These are phyloP conservation scores for Pseudogymnoascus sp. DNA, from an alignment of 2,329 filamentous ascomycete genomes.

Conservation along the genomic window DNA sequence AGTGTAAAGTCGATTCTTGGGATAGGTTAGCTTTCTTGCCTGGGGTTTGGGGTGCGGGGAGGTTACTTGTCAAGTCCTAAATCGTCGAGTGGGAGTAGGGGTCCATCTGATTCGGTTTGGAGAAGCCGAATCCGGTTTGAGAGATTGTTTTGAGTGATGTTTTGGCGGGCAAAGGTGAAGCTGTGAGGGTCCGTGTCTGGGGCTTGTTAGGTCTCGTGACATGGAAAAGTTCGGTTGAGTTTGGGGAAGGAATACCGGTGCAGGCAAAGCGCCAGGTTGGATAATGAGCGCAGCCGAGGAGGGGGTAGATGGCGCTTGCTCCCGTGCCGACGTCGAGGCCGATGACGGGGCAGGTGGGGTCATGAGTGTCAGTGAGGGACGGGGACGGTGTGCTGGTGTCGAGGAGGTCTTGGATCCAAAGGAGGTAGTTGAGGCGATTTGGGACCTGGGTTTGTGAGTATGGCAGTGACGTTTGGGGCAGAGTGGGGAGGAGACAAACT, in stretches of 20 bases:
- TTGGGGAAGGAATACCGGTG: slow-evolving; percentile 41
- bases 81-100: slow-evolving; percentile 51
- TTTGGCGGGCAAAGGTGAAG: slow-evolving; percentile 55
- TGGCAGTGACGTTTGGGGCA: background rate
- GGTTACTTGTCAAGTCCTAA: slow-evolving; percentile 35
- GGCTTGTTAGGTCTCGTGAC: slow-evolving; percentile 24
- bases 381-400: slow-evolving; percentile 51
- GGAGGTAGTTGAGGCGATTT: slow-evolving; percentile 76
- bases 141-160: slow-evolving; percentile 59
- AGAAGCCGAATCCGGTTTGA: slow-evolving; percentile 56
- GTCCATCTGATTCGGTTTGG: slow-evolving; percentile 39
- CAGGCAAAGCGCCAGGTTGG: slow-evolving; percentile 64
- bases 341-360: slow-evolving; percentile 45
- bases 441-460: slow-evolving; percentile 36
- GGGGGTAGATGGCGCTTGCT: slow-evolving; percentile 82
- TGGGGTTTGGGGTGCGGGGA: background rate
- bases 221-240: background rate
- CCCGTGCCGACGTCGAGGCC: slow-evolving; percentile 87
- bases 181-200: slow-evolving; percentile 68
- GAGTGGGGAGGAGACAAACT: slow-evolving; percentile 37
- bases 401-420: slow-evolving; percentile 77
- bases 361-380: slow-evolving; percentile 39
- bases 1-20: slow-evolving; percentile 69
- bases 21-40: slow-evolving; percentile 14
- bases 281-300: slow-evolving; percentile 64